phyloP scores from a whole-genome alignment of 2,329 filamentous ascomycete genomes.

The Colletotrichum tropicale region DNA sequence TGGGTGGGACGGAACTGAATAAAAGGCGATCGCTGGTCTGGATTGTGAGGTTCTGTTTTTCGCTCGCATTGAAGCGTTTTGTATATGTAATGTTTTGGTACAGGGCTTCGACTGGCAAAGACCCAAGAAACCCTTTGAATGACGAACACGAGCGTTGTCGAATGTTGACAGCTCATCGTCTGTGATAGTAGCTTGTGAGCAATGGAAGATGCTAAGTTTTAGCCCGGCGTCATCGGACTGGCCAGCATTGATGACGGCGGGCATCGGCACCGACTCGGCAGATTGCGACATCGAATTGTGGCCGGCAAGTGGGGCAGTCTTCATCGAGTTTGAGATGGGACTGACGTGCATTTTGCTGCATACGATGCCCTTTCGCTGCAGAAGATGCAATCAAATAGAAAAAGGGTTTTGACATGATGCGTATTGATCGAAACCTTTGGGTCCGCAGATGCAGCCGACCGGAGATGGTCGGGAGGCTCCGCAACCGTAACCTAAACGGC shows the following conservation, averaged over 20 bases:
- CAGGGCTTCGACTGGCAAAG: background rate
- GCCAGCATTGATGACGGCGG: background rate
- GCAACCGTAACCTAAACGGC: background rate
- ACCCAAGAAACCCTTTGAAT: background rate
- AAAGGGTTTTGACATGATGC: background rate
- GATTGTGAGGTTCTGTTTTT: background rate
- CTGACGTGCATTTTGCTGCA: background rate
- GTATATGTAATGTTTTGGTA: background rate
- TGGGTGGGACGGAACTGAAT: background rate
- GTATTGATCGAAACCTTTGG: background rate
- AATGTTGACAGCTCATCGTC: background rate
- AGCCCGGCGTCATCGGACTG: background rate
- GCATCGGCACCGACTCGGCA: slow-evolving; percentile 14
- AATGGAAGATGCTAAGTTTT: background rate
- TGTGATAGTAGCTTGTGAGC: background rate
- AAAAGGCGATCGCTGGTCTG: background rate
- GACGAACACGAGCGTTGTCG: background rate
- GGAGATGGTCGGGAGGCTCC: background rate
- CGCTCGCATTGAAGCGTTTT: background rate
- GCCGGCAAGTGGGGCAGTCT: background rate
- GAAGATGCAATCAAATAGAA: background rate
- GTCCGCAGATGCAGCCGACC: background rate
- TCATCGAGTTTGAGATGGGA: background rate
- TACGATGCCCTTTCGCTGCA: background rate
- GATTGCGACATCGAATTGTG: background rate